Base-by-base conservation (phyloP, 2,329 filamentous ascomycete species). In the Chalara sp. region DNA sequence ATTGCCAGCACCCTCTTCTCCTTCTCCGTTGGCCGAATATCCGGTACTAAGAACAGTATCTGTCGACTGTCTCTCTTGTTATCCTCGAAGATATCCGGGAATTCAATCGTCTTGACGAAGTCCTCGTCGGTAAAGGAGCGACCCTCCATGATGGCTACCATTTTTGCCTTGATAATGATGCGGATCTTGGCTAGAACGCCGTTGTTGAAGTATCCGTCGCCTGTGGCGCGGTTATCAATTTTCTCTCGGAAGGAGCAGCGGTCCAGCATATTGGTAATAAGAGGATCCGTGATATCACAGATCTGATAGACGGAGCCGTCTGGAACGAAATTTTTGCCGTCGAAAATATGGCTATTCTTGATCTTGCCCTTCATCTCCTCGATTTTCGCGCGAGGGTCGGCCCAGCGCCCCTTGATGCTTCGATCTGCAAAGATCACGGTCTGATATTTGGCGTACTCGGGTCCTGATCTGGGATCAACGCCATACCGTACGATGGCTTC, bases 241-340 rank as follows among this genome's bases (percentile, higher is more conserved):
- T 73, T 67, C 1, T 73, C 71, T 1, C 97, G 73, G 1, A 91
- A 64, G 35, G 35, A 8, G 35, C n/a, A 8, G 35, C n/a, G 8
- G 35, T 37, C 35, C 8, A 37, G n/a, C 35, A 37, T 37, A 37
- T 37, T 37, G 8, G 35, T n/a, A n/a, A 37, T 37, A n/a, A 37
- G 8, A 0, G 89, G 87, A 61, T 97, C 92, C 0, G 81, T 86
- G 49, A 97, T 85, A 66, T 99, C 93, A 70, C 90, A 95, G 30
- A 95, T 79, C 72, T 97, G 93, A 86, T 90, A 99, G 46, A 93
- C 84, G 62, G 93, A 93, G 39, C 90, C 90, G 62, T 96, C 90
- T 1, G 80, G 79, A 12, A 81, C 81, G 49, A 92, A 81, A 2
- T 77, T 78, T 53, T 82, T 75, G 44, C 92, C 92, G 54, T 95